Evolutionary conservation across 2,329 filamentous ascomycete species (phyloP).

Genomic region (Fusarium cicatricum): DNA sequence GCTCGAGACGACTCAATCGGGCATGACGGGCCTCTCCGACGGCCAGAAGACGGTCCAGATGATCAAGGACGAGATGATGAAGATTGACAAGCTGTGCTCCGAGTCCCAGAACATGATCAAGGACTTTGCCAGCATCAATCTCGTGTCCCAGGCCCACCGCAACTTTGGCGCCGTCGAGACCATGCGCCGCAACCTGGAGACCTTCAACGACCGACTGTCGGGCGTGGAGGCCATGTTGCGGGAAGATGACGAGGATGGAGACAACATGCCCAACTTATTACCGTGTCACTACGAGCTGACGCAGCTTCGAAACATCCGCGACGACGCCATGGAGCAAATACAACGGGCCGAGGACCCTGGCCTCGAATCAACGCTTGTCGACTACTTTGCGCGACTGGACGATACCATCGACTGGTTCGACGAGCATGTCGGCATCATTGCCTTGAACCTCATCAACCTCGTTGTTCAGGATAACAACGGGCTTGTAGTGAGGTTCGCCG

Average conservation of each 20-base stretch:
- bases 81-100: conserved; percentile 96
- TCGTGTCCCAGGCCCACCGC: conserved; percentile 91
- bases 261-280: conserved; percentile 92
- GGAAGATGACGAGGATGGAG: conserved; percentile 84
- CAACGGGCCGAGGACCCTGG: conserved; percentile 76
- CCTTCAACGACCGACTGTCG: conserved; percentile 80
- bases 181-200: conserved; percentile 91
- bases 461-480: conserved; percentile 88
- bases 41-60: conserved; percentile 90
- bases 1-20: conserved; percentile 91
- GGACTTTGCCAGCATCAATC: conserved; percentile 93
- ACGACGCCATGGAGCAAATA: conserved; percentile 97
- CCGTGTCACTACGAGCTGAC: conserved; percentile 92
- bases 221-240: conserved; percentile 80
- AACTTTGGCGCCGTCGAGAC: conserved; percentile 95
- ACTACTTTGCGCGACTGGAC: conserved; percentile 89
- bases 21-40: conserved; percentile 88
- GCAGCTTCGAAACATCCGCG: conserved; percentile 89
- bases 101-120: conserved; percentile 98
- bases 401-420: conserved; percentile 94
- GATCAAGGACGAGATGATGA: conserved; percentile 98
- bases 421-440: conserved; percentile 88
- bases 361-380: conserved; percentile 82
- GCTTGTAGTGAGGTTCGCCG: conserved; percentile 87
- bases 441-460: conserved; percentile 87